Conservation (phyloP, 2,329 filamentous ascomycete species). For the Monilinia fructicola region DNA sequence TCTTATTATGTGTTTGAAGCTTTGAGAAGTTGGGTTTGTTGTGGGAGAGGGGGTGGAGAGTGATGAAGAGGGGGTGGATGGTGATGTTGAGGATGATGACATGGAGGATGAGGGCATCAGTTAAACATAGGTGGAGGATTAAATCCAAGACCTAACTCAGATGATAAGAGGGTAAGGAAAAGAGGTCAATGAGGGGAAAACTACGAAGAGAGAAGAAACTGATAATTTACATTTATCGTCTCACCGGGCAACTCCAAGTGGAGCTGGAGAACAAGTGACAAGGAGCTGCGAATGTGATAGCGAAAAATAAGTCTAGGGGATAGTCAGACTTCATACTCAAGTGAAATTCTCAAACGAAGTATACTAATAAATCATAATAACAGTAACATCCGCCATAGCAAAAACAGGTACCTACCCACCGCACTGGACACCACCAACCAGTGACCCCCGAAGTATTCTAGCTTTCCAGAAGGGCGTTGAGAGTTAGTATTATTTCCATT, state of each 20-base stretch:
- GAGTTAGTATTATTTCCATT: background rate
- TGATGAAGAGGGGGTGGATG: background rate
- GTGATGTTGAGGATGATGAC: background rate
- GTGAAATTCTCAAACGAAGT: background rate
- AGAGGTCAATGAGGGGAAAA: too few species aligned
- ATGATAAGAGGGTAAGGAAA: too few species aligned
- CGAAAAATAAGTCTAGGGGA: too few species aligned
- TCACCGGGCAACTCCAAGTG: background rate
- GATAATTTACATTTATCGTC: too few species aligned
- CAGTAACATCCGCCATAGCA: constrained; percentile 3
- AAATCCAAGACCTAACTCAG: too few species aligned
- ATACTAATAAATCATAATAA: background rate
- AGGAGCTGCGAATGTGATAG: background rate
- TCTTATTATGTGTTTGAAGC: background rate
- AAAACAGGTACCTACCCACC: constrained; percentile 1
- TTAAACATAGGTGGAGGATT: too few species aligned
- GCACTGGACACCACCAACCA: constrained; percentile 12
- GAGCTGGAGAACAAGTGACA: background rate
- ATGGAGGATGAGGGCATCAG: too few species aligned
- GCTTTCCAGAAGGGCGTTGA: background rate
- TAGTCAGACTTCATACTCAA: too few species aligned
- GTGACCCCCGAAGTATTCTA: constrained; percentile 5
- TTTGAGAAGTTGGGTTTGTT: background rate
- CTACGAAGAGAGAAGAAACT: too few species aligned
- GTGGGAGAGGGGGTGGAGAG: background rate